These are phyloP conservation scores for Yamadazyma triangularis DNA, from an alignment of 1,139 yeast species.

Conservation along the genomic window DNA sequence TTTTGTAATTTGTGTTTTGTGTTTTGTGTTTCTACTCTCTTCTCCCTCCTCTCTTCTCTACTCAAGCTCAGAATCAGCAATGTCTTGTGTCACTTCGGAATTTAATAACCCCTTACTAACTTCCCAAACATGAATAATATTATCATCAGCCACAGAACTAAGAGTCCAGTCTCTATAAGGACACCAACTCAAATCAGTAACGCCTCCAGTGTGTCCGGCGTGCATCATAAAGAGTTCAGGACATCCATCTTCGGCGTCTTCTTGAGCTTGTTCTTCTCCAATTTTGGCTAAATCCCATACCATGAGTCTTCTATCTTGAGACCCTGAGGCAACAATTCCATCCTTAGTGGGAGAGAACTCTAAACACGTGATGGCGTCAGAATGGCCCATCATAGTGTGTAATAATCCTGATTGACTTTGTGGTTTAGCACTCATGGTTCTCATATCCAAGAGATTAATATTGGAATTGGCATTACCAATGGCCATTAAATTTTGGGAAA, in stretches of 20 bases:
- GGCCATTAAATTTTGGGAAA: conserved; percentile 55
- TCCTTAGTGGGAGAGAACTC: conserved; percentile 72
- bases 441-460: conserved; percentile 55
- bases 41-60: conserved; percentile 3
- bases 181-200: conserved; percentile 69
- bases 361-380: conserved; percentile 60
- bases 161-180: conserved; percentile 69
- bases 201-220: conserved; percentile 78
- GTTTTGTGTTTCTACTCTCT: no score
- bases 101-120: conserved; percentile 49
- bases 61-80: conserved; percentile 14
- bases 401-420: conserved; percentile 29
- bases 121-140: conserved; percentile 75
- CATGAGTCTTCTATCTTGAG: conserved; percentile 66
- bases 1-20: no score
- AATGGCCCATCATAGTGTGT: conserved; percentile 77
- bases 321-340: conserved; percentile 69
- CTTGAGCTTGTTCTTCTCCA: conserved; percentile 78
- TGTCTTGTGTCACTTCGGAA: conserved; percentile 23
- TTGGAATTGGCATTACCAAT: conserved; percentile 70
- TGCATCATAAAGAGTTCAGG: conserved; percentile 83
- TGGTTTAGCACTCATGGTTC: conserved; percentile 45
- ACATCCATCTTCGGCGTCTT: conserved; percentile 75
- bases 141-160: conserved; percentile 73
- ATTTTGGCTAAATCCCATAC: conserved; percentile 71